Evolutionary conservation across 208 protist genomes (phyloP), one percentile per base, ranked within the genome.

Genomic region (Acanthamoeba quina): DNA sequence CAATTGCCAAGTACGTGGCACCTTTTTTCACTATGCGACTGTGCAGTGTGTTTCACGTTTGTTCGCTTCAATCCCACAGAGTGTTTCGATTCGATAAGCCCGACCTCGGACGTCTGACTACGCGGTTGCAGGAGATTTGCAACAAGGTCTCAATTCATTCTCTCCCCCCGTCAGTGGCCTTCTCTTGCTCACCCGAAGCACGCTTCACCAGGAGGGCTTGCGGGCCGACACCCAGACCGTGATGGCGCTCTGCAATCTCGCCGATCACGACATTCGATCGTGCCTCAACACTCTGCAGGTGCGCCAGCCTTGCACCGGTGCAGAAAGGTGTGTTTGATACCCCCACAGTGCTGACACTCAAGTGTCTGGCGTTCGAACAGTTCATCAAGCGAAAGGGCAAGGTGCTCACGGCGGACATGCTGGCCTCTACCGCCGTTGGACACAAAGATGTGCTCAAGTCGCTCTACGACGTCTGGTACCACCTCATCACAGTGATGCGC

Each of bases 241-340:
- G 7, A 62, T 64, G 29, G 90, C 90, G n/a, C 74, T 93, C 5
- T 93, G 90, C 54, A 47, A 93, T 11, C 47, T 93, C 26, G 47
- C 90, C 37, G 90, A 93, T 21, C 37, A 82, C 74, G 90, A 93
- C n/a, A 62, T 93, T 24, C 29, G 90, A 10, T 93, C 90, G 29
- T 93, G 90, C 47, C 90, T 93, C 70, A 93, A 93, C 54, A 93
- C 90, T 1, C 47, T 93, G 26, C 90, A 93, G 88, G 88, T 92
- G 17, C 52, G 26, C n/a, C 64, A 29, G 11, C 49, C 49, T 54
- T 15, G 7, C 49, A 17, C 37, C 37, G 37, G 2, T 41, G 37
- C 37, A 41, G 0, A 41, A 2, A 41, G 37, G 37, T 41, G 37
- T 41, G 37, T 24, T 41, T 0, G 13, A 17, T 78, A 19, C 2